phyloP scores from a whole-genome alignment of 2,329 filamentous ascomycete genomes.

The Fusarium coicis region DNA sequence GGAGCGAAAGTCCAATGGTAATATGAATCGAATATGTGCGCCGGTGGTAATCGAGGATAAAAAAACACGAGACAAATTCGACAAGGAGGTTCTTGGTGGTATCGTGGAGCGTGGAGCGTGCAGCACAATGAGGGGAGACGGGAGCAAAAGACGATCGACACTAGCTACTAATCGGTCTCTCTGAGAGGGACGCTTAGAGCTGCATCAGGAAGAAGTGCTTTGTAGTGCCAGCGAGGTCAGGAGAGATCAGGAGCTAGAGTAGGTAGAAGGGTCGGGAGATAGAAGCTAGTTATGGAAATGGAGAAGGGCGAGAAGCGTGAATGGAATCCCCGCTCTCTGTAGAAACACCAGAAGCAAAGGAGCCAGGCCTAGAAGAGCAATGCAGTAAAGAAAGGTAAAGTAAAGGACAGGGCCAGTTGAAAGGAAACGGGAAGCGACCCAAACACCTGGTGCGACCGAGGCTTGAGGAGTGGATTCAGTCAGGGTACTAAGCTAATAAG shows the following conservation, averaged over 20 bases:
- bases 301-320: slow-evolving; percentile 36
- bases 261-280: slow-evolving; percentile 19
- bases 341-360: slow-evolving; percentile 32
- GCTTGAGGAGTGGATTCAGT: slow-evolving; percentile 31
- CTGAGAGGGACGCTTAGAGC: background rate
- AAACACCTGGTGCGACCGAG: slow-evolving; percentile 35
- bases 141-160: background rate
- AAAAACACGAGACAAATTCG: background rate
- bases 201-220: slow-evolving; percentile 3
- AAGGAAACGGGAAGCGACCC: slow-evolving; percentile 25
- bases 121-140: slow-evolving; percentile 10
- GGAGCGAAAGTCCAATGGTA: background rate
- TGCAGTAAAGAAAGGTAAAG: background rate
- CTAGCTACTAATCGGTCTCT: background rate
- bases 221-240: slow-evolving; percentile 3
- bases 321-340: slow-evolving; percentile 32
- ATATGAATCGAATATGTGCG: background rate
- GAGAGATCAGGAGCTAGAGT: slow-evolving; percentile 9
- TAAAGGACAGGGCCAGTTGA: background rate
- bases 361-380: slow-evolving; percentile 9
- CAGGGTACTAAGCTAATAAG: background rate
- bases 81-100: slow-evolving; percentile 5
- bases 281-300: slow-evolving; percentile 38
- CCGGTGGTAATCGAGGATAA: background rate
- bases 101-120: slow-evolving; percentile 1